Evolutionary conservation across 2,329 filamentous ascomycete species (phyloP).

Genomic region (Calonectria montana): DNA sequence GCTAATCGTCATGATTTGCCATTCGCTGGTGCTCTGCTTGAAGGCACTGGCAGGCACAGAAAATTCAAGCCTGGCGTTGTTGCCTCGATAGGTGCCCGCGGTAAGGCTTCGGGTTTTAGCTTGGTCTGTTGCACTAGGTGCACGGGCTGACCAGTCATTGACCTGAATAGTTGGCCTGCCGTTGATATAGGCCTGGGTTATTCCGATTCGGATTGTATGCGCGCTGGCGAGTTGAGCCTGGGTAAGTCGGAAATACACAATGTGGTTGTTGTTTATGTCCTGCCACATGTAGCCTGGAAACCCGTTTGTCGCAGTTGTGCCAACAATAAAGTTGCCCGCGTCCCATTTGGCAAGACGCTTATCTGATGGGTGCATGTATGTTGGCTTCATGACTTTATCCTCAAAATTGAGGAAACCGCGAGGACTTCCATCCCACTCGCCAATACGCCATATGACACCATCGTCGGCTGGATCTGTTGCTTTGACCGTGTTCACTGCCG

Average conservation of each 20-base stretch:
- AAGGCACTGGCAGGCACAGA: conserved; percentile 43
- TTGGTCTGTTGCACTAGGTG: conserved; percentile 43
- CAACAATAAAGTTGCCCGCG: conserved; percentile 48
- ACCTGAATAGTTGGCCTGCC: conserved; percentile 46
- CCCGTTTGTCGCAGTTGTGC: conserved; percentile 45
- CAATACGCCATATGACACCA: conserved; percentile 49
- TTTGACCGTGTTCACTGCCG: conserved; percentile 45
- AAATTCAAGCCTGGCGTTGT: conserved; percentile 44
- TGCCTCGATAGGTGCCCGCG: conserved; percentile 47
- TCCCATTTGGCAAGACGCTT: conserved; percentile 45
- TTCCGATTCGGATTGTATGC: conserved; percentile 45
- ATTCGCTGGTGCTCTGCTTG: conserved; percentile 41
- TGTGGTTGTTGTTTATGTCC: conserved; percentile 53
- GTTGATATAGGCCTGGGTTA: conserved; percentile 47
- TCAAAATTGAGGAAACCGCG: conserved; percentile 50
- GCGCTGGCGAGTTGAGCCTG: conserved; percentile 41
- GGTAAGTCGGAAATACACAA: conserved; percentile 52
- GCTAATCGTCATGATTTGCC: conserved; percentile 45
- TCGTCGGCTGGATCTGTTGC: conserved; percentile 47
- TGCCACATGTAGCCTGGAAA: conserved; percentile 57
- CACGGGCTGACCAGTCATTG: conserved; percentile 43
- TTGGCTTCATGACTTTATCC: conserved; percentile 53
- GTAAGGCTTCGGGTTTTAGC: conserved; percentile 47
- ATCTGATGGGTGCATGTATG: conserved; percentile 55
- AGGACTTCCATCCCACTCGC: conserved; percentile 51